These are phyloP conservation scores for Phlyctochytrium bullatum DNA, from an alignment of 192 early-diverging fungal genomes.

Conservation along the genomic window DNA sequence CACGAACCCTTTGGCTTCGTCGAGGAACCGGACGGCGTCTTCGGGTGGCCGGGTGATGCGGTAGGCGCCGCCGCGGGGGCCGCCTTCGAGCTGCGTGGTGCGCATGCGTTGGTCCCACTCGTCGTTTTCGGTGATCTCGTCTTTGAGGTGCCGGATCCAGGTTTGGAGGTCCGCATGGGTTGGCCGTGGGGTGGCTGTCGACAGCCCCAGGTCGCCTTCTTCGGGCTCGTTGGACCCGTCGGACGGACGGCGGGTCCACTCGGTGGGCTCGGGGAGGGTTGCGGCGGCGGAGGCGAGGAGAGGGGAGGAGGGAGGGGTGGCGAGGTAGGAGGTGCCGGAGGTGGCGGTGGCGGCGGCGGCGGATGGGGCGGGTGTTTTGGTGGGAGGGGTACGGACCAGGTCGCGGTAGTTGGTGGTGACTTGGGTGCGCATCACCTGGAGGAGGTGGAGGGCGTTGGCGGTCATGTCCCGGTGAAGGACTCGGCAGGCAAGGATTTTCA, in stretches of 20 bases:
- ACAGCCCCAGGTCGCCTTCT: constrained; percentile 7
- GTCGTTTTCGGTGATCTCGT: constrained; percentile 38
- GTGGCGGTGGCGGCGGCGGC: not conserved
- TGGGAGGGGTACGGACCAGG: not conserved
- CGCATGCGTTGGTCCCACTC: constrained; percentile 48
- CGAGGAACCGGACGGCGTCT: constrained; percentile 41
- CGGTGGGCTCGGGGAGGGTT: not conserved
- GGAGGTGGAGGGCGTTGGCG: constrained; percentile 44
- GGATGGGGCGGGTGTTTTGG: not conserved
- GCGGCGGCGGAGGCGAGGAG: not conserved
- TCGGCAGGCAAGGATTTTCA: constrained; percentile 54
- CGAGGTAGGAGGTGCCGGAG: not conserved
- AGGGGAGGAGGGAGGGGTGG: not conserved
- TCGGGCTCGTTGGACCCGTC: constrained; percentile 4
- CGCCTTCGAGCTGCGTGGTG: constrained; percentile 47
- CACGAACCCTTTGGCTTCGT: constrained; percentile 29
- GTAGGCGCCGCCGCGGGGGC: constrained; percentile 42
- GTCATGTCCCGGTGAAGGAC: constrained; percentile 57
- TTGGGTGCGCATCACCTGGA: constrained; percentile 38
- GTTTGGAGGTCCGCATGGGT: not conserved
- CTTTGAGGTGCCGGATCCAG: constrained; percentile 28
- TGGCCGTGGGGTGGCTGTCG: too few species aligned
- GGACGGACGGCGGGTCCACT: too few species aligned
- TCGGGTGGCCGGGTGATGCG: constrained; percentile 42
- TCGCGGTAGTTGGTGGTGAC: constrained; percentile 10